Base-by-base conservation (phyloP, 2,329 filamentous ascomycete species). In the Cladosporium sp. region DNA sequence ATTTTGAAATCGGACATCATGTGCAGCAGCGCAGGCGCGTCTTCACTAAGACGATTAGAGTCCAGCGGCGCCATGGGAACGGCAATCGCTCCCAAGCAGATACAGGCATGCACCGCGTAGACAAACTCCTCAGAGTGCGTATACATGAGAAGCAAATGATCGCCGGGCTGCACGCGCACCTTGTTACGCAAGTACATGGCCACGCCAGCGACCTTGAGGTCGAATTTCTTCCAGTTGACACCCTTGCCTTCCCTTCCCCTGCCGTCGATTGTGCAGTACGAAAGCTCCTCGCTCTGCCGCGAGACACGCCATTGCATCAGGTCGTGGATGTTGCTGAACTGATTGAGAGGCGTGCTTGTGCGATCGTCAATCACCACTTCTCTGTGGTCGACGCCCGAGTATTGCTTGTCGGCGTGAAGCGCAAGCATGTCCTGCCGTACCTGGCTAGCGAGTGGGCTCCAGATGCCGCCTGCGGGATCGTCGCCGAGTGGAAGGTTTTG, bases 351-450 rank as follows among this genome's bases (percentile, higher is more conserved):
- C 0, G 95, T 99, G 2, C 91, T 96, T 4, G 95, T 99, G 47
- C 92, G 83, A 66, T 99, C 93, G 67, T 99, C 93, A 64, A 99
- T 99, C 24, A 99, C 93, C n/a, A 99, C 92, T 68, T 99, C 93
- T 24, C 93, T 84, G 56, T 93, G 88, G 66, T 99, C 93, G 32
- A 99, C 93, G n/a, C 93, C 93, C 3, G 93, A 99, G 66, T 99
- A 99, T 68, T 99, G 93, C 73, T 96, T 97, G 62, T 99, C 95
- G 47, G 90, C 84, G 47, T 69, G 66, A 56, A 88, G 80, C 41
- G 86, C 81, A 18, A 99, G 76, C 54, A 96, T 84, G 30, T 95
- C 84, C 55, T 86, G 84, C 56, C 93, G 79, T 11, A 85, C 85
- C 56, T 88, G 81, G 3, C 91, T 89, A 7, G 93, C 86, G 32